Conservation (phyloP, 495 filamentous ascomycete species). For the Echria macrotheca region DNA sequence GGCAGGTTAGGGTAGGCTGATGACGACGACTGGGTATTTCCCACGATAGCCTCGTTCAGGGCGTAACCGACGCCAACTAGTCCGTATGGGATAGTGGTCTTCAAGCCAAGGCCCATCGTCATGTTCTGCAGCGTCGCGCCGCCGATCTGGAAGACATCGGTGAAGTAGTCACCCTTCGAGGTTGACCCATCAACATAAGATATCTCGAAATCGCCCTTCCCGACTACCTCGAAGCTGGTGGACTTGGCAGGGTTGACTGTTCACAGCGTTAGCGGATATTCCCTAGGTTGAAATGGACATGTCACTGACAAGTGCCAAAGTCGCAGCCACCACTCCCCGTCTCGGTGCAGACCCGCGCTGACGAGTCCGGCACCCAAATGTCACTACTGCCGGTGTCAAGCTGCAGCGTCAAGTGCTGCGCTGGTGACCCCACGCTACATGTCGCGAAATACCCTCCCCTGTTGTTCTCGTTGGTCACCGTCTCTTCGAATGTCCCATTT, state of each 20-base stretch:
- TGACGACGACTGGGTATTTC: constrained; percentile 25
- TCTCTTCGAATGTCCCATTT: constrained; percentile 31
- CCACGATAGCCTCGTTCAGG: constrained; percentile 69
- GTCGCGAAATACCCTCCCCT: constrained; percentile 63
- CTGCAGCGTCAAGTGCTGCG: constrained; percentile 60
- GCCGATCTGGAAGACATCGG: constrained; percentile 70
- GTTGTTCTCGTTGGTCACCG: constrained; percentile 36
- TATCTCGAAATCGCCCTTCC: constrained; percentile 69
- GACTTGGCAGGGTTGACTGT: constrained; percentile 60
- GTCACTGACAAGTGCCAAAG: constrained; percentile 44
- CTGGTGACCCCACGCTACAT: constrained; percentile 64
- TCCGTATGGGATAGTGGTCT: constrained; percentile 65
- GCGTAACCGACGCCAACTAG: constrained; percentile 86
- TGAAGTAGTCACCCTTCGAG: constrained; percentile 74
- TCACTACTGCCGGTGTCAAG: constrained; percentile 87
- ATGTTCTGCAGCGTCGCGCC: constrained; percentile 58
- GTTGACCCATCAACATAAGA: constrained; percentile 78
- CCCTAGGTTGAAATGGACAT: neutral
- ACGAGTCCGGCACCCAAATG: constrained; percentile 71
- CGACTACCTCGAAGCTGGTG: constrained; percentile 61
- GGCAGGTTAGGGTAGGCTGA: constrained; percentile 73
- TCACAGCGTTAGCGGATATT: constrained; percentile 16
- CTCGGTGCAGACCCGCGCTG: constrained; percentile 52
- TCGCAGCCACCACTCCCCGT: constrained; percentile 31
- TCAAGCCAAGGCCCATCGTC: constrained; percentile 78